A percentile compares a stretch with the other conserved stretches of the same genome.
These are phyloP conservation scores for Alnus glutinosa DNA, from an alignment of 306 rosid species.

Conservation along the genomic window DNA sequence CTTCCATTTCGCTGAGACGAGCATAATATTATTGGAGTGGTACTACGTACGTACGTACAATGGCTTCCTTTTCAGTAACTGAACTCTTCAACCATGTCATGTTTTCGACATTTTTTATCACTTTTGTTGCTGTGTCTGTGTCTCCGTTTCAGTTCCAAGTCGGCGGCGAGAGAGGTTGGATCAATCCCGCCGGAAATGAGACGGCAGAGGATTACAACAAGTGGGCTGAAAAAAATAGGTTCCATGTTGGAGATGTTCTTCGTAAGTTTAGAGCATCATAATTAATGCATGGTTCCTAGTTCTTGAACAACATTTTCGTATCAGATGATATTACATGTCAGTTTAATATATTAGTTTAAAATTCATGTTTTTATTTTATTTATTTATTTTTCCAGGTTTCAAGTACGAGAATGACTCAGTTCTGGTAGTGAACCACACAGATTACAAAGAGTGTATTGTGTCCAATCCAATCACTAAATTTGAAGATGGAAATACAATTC, in stretches of 20 bases:
- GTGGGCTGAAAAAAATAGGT: constrained; percentile 3
- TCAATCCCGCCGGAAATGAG: neutral
- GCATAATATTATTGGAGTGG: neutral
- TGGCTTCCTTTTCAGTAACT: constrained; percentile 1
- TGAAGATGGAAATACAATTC: constrained; percentile 7
- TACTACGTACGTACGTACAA: neutral
- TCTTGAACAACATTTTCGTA: neutral
- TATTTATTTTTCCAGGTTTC: neutral
- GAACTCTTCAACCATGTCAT: neutral
- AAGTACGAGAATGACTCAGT: constrained; percentile 24
- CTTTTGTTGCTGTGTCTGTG: neutral
- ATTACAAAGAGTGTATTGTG: constrained; percentile 14
- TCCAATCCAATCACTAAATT: constrained; percentile 14
- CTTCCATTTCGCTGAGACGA: neutral
- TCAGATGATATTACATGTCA: neutral
- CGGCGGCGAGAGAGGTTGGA: constrained; percentile 15
- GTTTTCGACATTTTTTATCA: neutral
- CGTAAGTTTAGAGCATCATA: neutral
- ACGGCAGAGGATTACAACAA: neutral
- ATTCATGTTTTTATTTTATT: neutral
- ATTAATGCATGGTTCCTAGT: no score
- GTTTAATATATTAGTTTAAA: no score
- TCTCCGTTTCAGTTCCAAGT: constrained; percentile 22
- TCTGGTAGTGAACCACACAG: constrained; percentile 20
- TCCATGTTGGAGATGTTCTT: constrained; percentile 11